Percentiles rank a stretch among this genome's conserved stretches.
Conservation (phyloP, 371 early-diverging fungal genomes). For the Apophysomyces trapeziformis region DNA sequence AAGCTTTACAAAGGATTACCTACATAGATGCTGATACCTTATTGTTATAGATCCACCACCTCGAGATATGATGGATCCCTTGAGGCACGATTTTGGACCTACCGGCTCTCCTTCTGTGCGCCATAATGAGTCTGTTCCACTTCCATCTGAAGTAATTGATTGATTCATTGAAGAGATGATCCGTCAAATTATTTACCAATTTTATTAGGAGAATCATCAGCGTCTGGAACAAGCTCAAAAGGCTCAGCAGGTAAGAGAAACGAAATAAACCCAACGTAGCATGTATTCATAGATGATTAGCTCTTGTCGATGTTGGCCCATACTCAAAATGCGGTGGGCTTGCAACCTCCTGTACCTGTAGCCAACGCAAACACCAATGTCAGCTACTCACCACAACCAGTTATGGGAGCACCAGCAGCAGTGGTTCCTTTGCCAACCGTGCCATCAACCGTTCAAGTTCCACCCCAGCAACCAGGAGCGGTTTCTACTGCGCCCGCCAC, state of each 20-base stretch:
- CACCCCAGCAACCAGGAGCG: background rate
- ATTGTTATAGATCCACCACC: background rate
- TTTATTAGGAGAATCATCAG: slow-evolving; percentile 8
- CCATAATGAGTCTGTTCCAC: background rate
- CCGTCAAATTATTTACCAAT: background rate
- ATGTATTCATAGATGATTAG: slow-evolving; percentile 4
- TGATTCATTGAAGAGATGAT: background rate
- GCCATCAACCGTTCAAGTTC: background rate
- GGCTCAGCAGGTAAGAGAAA: slow-evolving; percentile 31
- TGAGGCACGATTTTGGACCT: background rate
- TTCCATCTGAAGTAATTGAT: slow-evolving; percentile 4
- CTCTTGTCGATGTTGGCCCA: slow-evolving; percentile 27
- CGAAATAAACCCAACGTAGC: background rate
- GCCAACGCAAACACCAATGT: background rate
- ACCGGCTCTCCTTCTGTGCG: background rate
- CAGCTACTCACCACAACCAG: background rate
- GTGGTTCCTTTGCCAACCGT: background rate
- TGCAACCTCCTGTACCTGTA: background rate
- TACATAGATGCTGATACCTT: background rate
- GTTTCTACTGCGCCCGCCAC: slow-evolving; percentile 18
- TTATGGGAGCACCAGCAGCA: background rate
- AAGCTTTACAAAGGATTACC: background rate
- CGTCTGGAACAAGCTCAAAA: slow-evolving; percentile 37
- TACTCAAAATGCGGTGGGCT: slow-evolving; percentile 14
- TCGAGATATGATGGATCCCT: background rate